Evolutionary conservation across 2,329 filamentous ascomycete species (phyloP), one percentile per base, ranked within the genome.

Genomic region (Leptoxyphium fumago): DNA sequence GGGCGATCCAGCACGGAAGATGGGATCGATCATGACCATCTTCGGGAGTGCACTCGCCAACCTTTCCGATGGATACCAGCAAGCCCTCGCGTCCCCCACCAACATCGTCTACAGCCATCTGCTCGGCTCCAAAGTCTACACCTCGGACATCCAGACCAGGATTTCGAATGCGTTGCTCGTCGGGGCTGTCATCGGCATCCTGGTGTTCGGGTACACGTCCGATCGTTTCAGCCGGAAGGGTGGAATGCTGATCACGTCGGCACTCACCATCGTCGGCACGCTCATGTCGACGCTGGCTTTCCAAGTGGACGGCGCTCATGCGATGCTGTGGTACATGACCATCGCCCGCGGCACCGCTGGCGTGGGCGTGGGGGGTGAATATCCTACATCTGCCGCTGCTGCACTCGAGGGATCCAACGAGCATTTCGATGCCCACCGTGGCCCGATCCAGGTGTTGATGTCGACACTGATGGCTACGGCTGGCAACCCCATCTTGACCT

Each of bases 301-400:
- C 29, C 56, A 62, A 34, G 57, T 67, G 2, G 21, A 47, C 7
- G 50, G 48, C 9, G 34, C 40, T 10, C 41, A 66, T 14, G 68
- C 66, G 45, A 72, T 74, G 67, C 68, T 71, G 44, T 72, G 69
- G 69, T 72, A 72, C 64, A 59, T 73, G 60, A 70, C 66, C 0
- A 56, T 73, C 14, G 63, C 68, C 5, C 63, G 71, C 38, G 70
- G 71, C 5, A 59, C 71, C 15, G 64, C 47, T 15, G 53, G 51
- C 11, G 48, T 53, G 29, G 52, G 52, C 5, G 50, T 50, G 29
- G 50, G 51, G 14, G 69, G 66, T 51, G 68, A 71, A 54, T 71
- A 72, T 54, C 68, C 68, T 3, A 67, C 68, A 6, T 67, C 64
- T 3, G 67, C 66, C 13, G 65, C 68, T 0, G 66, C 64, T 1